Conservation (phyloP, 2,329 filamentous ascomycete genomes). For the Apiospora kogelbergensis region DNA sequence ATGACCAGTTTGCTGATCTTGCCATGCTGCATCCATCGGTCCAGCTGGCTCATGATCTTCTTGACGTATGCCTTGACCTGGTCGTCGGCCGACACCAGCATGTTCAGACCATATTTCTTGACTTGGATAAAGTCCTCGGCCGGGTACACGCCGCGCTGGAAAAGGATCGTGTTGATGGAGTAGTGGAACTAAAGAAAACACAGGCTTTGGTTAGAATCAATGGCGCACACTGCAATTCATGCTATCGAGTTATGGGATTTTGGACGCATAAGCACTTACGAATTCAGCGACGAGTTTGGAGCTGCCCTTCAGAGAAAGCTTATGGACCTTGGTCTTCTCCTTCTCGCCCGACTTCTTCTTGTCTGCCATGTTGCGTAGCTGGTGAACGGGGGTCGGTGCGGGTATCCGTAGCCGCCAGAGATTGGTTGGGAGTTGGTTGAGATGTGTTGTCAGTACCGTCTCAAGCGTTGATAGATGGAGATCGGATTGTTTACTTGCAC, state of each 20-base stretch:
- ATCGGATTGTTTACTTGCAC: slow-evolving; percentile 9
- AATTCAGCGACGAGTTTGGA: slow-evolving; percentile 94
- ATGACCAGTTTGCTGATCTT: slow-evolving; percentile 98
- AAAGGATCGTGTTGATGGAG: slow-evolving; percentile 95
- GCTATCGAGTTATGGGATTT: background rate
- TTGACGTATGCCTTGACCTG: slow-evolving; percentile 99
- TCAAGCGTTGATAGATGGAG: background rate
- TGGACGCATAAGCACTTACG: slow-evolving; percentile 54
- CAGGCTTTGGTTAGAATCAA: background rate
- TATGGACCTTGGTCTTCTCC: slow-evolving; percentile 88
- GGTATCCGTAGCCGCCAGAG: background rate
- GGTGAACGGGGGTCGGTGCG: background rate
- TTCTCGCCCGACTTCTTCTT: slow-evolving; percentile 39
- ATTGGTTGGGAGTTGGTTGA: background rate
- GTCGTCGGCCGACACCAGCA: slow-evolving; percentile 95
- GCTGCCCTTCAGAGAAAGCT: slow-evolving; percentile 82
- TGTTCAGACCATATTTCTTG: slow-evolving; percentile 99
- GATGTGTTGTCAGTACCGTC: background rate
- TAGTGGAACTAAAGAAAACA: slow-evolving; percentile 76
- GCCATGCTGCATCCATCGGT: slow-evolving; percentile 95
- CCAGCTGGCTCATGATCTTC: slow-evolving; percentile 97
- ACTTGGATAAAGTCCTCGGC: slow-evolving; percentile 96
- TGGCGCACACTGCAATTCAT: background rate
- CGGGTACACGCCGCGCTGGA: slow-evolving; percentile 83
- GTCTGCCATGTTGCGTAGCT: slow-evolving; percentile 24